phyloP scores from a whole-genome alignment of 140 eudicot genomes.

The Flaveria floridana region DNA sequence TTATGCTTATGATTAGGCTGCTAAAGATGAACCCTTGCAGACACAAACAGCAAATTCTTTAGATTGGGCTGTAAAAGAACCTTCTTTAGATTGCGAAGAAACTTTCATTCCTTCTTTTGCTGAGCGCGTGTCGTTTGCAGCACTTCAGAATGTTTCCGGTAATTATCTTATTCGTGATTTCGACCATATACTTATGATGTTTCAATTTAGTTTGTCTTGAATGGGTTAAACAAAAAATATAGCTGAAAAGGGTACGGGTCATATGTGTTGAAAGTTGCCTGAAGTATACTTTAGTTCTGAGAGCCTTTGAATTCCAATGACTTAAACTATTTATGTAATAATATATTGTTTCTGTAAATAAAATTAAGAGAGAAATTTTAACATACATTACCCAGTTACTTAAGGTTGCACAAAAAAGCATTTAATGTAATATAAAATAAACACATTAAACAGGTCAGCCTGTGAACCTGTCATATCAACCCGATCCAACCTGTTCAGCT shows the following conservation, averaged over 20 bases:
- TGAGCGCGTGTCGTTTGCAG: slow-evolving; percentile 70
- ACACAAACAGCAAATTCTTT: slow-evolving; percentile 59
- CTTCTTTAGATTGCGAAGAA: slow-evolving; percentile 45
- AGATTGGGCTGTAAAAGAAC: slow-evolving; percentile 58
- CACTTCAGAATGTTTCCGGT: slow-evolving; percentile 71
- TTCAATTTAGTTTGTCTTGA: background rate
- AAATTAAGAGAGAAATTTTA: background rate
- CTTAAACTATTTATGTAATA: background rate
- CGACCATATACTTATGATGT: background rate
- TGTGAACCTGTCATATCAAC: background rate
- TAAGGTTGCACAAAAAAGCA: background rate
- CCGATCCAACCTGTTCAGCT: background rate
- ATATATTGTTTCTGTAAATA: background rate
- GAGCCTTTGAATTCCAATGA: background rate
- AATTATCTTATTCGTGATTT: background rate
- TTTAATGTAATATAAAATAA: background rate
- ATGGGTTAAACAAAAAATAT: background rate
- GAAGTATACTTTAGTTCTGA: background rate
- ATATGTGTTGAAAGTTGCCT: background rate
- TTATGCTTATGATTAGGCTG: slow-evolving; percentile 41
- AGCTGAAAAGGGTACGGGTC: background rate
- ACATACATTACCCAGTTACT: background rate
- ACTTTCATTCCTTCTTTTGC: slow-evolving; percentile 58
- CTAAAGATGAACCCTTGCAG: slow-evolving; percentile 60
- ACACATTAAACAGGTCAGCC: background rate